Evolutionary conservation across 2,329 filamentous ascomycete species (phyloP).

Genomic region (Apiospora koreana): DNA sequence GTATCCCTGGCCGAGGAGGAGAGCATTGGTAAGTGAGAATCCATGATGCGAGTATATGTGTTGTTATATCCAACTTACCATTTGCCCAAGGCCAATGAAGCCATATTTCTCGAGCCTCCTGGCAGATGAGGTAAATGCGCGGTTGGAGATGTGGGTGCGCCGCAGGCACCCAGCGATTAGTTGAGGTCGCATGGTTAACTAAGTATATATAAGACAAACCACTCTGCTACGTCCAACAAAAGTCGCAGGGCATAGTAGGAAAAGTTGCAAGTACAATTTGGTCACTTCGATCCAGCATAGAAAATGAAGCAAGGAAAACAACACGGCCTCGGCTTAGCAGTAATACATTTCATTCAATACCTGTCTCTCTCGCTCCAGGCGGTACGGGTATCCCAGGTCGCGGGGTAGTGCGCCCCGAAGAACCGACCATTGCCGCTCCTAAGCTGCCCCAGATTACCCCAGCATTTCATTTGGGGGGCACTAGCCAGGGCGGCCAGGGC

Average conservation of each 20-base stretch:
- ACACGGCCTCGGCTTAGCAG: neutral
- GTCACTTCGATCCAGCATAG: neutral
- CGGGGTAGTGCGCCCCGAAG: slow-evolving; percentile 10
- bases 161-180: slow-evolving; percentile 39
- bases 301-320: neutral
- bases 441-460: slow-evolving; percentile 14
- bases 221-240: neutral
- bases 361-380: neutral
- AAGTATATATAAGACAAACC: neutral
- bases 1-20: slow-evolving; percentile 46
- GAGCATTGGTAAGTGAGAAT: neutral
- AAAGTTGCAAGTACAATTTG: neutral
- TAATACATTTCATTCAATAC: neutral
- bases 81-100: slow-evolving; percentile 62
- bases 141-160: slow-evolving; percentile 35
- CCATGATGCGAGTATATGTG: neutral
- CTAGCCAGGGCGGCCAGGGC: slow-evolving; percentile 1
- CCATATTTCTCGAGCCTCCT: slow-evolving; percentile 54
- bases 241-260: neutral
- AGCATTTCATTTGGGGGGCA: neutral
- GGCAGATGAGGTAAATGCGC: slow-evolving; percentile 52
- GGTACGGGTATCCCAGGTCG: neutral
- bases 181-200: slow-evolving; percentile 42
- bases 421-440: slow-evolving; percentile 22
- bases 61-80: slow-evolving; percentile 50